Evolutionary conservation across 1,284 basidiomycete genomes (phyloP), one percentile per base, ranked within the genome.

Genomic region (Coniferiporia sulphurascens): DNA sequence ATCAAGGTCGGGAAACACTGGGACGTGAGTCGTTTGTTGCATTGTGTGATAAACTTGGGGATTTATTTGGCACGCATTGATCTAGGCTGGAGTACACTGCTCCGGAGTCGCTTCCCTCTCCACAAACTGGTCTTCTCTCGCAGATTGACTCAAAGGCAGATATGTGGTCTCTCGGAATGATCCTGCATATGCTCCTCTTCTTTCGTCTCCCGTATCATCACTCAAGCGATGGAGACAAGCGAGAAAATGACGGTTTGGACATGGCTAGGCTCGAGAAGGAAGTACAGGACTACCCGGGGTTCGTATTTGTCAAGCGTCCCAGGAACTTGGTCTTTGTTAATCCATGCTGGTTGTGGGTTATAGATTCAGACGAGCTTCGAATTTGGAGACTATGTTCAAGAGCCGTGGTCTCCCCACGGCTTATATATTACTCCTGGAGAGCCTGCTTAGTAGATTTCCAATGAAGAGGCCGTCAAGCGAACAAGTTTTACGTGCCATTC

Each of bases 151-250:
- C 91, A 0, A 95, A 95, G 66, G 85, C 87, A n/a, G 89, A 91
- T 67, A 90, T 91, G 85, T 91, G 89, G 89, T 88, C 87, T 5
- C 77, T 91, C 13, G 94, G 94, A 17, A 93, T 98, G 89, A 89
- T 98, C 48, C 77, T 98, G 10, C 86, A 97, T 75, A 93, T 93
- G 68, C 80, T 97, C 60, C 74, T 96, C 1, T 98, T 96, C 73
- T 93, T 98, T 72, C 81, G 82, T 35, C 71, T 93, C 19, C 93
- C 93, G 0, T 95, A 93, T 67, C 78, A 76, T 19, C 83, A 88
- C 64, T 85, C 88, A 0, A 75, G 80, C 2, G 78, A 81, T 58
- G 78, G 77, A 19, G 78, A 77, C 19, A 78, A 76, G 3, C 77
- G 77, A 57, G 74, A 74, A 53, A 77, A 76, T 21, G 87, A 84